Evolutionary conservation across 345 rosid genomes (phyloP).

Genomic region (Eucalyptus caleyi): DNA sequence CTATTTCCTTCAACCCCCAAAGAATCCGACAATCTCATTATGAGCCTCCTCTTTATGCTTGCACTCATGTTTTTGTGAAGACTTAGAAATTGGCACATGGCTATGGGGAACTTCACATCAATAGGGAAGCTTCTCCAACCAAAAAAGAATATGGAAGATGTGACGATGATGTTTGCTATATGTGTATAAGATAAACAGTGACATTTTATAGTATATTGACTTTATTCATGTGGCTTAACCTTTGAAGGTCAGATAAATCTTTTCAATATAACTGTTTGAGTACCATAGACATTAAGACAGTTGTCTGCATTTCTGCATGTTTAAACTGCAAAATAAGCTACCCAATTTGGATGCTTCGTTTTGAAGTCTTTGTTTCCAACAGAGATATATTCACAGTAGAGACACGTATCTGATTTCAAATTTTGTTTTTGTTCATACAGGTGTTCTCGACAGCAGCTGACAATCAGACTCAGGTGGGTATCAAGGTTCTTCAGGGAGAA

Average conservation of each 20-base stretch:
- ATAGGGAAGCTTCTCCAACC: neutral
- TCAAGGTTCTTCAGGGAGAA: slow-evolving; percentile 26
- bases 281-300: neutral
- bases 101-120: neutral
- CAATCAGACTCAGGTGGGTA: slow-evolving; percentile 19
- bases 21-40: neutral
- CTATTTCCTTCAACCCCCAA: neutral
- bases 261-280: neutral
- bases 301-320: neutral
- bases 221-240: neutral
- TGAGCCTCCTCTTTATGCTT: neutral
- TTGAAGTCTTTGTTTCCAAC: neutral
- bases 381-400: neutral
- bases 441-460: slow-evolving; percentile 26
- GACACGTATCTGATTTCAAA: neutral
- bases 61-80: neutral
- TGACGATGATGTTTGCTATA: neutral
- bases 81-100: neutral
- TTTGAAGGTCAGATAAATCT: neutral
- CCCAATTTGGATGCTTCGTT: neutral
- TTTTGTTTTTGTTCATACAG: neutral
- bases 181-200: neutral
- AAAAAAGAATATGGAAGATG: neutral
- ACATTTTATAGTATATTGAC: neutral
- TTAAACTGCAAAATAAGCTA: neutral